Conservation (phyloP, 2,329 filamentous ascomycete species). For the Pseudogymnoascus sp. region DNA sequence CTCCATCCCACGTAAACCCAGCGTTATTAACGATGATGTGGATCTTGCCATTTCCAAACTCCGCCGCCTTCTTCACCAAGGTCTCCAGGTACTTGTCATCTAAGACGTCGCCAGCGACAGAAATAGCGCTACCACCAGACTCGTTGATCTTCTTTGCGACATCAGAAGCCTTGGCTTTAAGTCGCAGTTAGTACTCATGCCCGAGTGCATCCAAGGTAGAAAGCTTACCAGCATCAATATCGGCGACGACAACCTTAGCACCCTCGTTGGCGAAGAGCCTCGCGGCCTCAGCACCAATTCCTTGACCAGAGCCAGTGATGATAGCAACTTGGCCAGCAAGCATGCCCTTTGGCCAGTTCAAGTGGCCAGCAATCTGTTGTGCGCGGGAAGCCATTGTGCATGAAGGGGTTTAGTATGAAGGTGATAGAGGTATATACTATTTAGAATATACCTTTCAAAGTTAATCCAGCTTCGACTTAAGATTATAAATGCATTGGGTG, state of each 20-base stretch:
- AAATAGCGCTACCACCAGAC: conserved; percentile 56
- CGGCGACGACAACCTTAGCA: conserved; percentile 73
- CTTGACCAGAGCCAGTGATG: conserved; percentile 78
- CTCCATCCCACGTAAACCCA: conserved; percentile 86
- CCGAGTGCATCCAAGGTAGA: conserved; percentile 7
- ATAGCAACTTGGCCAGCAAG: conserved; percentile 76
- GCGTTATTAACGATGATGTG: conserved; percentile 90
- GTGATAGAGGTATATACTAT: neutral
- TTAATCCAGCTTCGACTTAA: neutral
- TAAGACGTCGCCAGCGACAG: conserved; percentile 69
- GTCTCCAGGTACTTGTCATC: conserved; percentile 59
- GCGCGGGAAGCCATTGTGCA: conserved; percentile 41
- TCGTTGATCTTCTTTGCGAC: conserved; percentile 64
- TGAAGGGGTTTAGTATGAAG: neutral
- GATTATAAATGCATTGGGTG: neutral
- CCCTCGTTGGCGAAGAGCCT: conserved; percentile 80
- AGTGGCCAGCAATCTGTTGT: conserved; percentile 64
- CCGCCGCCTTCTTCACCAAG: conserved; percentile 66
- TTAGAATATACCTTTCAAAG: neutral
- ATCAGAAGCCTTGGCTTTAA: conserved; percentile 55
- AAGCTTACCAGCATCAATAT: conserved; percentile 63
- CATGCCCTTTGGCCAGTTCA: conserved; percentile 75
- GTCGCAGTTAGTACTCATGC: conserved; percentile 13
- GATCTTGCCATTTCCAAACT: conserved; percentile 79
- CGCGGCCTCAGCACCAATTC: conserved; percentile 79